A percentile compares a stretch with the other conserved stretches of the same genome.
phyloP scores from a whole-genome alignment of 345 rosid species.

The Eucalyptus virginea region DNA sequence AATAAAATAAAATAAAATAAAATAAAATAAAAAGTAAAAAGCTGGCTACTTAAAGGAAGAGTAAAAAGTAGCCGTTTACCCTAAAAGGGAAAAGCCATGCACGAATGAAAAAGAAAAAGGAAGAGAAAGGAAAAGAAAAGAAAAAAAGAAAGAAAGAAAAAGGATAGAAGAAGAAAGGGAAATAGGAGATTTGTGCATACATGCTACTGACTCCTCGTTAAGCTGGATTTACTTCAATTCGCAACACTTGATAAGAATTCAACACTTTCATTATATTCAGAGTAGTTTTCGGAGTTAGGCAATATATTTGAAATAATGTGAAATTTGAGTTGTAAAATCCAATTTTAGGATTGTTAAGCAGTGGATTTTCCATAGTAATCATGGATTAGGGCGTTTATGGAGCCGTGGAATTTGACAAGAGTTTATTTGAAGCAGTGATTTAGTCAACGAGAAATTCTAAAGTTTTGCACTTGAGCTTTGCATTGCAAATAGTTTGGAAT shows the following conservation, averaged over 20 bases:
- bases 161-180: not conserved
- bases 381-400: not conserved
- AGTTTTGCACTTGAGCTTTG: fast-evolving
- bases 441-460: not conserved
- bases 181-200: not conserved
- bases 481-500: not conserved
- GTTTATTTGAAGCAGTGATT: not conserved
- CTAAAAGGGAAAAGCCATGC: not conserved
- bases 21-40: no score
- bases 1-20: not conserved
- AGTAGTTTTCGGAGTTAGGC: not conserved
- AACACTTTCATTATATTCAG: fast-evolving
- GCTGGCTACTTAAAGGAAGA: no score
- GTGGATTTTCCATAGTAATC: not conserved
- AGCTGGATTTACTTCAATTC: not conserved
- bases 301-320: no score
- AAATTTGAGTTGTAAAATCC: not conserved
- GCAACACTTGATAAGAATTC: no score
- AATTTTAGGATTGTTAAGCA: not conserved
- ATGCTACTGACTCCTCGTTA: fast-evolving
- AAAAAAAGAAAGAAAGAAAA: no score
- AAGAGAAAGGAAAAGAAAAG: not conserved
- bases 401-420: not conserved
- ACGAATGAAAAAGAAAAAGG: no score
- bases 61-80: not conserved